Percentiles rank a stretch among this genome's conserved stretches.
phyloP scores from a whole-genome alignment of 2,329 filamentous ascomycete genomes.

The Epichloe gansuensis region DNA sequence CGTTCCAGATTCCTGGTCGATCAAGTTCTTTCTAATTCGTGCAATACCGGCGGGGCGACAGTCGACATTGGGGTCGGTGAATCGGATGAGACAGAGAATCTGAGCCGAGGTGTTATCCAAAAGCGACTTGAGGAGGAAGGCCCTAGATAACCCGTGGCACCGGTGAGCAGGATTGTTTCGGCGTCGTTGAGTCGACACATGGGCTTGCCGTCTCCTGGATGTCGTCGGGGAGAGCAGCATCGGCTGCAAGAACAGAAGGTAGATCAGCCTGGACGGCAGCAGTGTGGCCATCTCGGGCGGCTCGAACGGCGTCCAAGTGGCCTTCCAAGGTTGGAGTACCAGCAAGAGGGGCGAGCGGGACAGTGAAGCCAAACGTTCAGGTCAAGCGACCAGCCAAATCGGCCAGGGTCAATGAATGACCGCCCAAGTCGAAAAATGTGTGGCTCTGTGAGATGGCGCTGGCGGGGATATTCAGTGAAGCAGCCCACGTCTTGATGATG shows the following conservation, averaged over 20 bases:
- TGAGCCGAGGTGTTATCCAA: conserved; percentile 56
- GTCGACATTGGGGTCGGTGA: conserved; percentile 52
- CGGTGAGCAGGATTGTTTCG: conserved; percentile 58
- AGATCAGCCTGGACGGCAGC: conserved; percentile 66
- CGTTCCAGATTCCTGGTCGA: conserved; percentile 68
- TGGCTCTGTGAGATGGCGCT: conserved; percentile 55
- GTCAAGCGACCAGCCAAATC: conserved; percentile 61
- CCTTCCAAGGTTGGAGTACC: conserved; percentile 60
- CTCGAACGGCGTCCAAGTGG: conserved; percentile 59
- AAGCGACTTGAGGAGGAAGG: conserved; percentile 59
- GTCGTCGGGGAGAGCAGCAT: conserved; percentile 57
- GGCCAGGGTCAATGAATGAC: conserved; percentile 67
- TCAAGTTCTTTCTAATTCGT: conserved; percentile 59
- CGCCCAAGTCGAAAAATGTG: conserved; percentile 72
- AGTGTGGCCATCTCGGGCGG: conserved; percentile 59
- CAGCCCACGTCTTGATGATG: conserved; percentile 61
- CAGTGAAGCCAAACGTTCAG: conserved; percentile 58
- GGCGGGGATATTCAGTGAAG: conserved; percentile 52
- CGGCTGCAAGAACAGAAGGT: conserved; percentile 54
- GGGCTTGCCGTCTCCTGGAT: conserved; percentile 43
- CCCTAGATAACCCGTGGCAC: conserved; percentile 64
- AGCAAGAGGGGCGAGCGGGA: conserved; percentile 59
- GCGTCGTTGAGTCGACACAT: conserved; percentile 52
- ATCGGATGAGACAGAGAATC: conserved; percentile 63
- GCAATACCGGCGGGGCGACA: conserved; percentile 57